Conservation (phyloP, 768 basidiomycete species). For the Dentipellis fragilis region DNA sequence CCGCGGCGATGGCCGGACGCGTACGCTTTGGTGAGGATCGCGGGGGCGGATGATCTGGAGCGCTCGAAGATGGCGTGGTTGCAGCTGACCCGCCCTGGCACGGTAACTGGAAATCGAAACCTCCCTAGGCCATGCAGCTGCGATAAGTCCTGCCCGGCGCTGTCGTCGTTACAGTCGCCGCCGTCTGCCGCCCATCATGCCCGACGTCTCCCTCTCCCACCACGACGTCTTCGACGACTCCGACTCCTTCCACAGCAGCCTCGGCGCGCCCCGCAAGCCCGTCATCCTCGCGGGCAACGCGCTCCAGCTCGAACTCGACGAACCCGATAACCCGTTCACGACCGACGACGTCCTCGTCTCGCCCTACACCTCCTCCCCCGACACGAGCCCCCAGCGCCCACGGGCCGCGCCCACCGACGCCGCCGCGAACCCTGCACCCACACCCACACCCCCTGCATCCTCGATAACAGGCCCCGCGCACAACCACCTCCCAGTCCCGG, state of each 20-base stretch:
- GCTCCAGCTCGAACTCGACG: conserved; percentile 21
- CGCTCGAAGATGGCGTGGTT: too few relatives aligned
- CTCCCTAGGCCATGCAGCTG: neutral
- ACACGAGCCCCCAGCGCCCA: conserved; percentile 16
- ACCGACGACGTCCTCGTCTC: neutral
- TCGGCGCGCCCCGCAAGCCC: conserved; percentile 11
- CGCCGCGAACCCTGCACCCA: neutral
- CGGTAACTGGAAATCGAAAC: neutral
- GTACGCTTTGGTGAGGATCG: too few relatives aligned
- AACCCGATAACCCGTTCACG: neutral
- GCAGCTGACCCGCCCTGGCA: neutral
- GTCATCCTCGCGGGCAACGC: conserved; percentile 25
- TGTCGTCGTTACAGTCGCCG: neutral
- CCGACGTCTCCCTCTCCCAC: neutral
- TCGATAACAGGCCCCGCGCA: too few relatives aligned
- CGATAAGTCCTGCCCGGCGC: neutral
- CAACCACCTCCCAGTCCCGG: too few relatives aligned
- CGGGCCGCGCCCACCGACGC: conserved; percentile 3
- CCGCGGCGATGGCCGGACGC: too few relatives aligned
- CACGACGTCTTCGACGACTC: neutral
- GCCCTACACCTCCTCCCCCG: conserved; percentile 7
- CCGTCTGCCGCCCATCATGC: neutral
- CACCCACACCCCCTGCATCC: neutral
- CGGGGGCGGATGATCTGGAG: too few relatives aligned
- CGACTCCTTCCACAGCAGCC: neutral